phyloP scores from a whole-genome alignment of 352 stramenopile species.

The Phytophthora megakarya region DNA sequence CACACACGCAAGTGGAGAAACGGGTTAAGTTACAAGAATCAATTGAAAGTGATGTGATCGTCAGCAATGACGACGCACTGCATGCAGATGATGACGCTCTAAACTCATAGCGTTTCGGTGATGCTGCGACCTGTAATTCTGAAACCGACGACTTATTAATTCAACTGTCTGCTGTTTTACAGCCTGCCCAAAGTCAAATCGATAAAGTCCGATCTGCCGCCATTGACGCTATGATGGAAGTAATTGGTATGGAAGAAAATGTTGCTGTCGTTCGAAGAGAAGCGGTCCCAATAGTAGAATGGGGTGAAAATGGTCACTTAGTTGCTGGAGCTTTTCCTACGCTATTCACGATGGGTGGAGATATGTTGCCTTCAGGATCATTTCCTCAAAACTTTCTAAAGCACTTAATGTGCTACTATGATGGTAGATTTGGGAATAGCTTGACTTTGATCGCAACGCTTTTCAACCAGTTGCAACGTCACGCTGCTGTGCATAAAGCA shows the following conservation, averaged over 20 bases:
- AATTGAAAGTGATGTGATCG: conserved; percentile 1
- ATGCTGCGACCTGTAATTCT: background rate
- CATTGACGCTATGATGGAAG: background rate
- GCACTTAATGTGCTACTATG: background rate
- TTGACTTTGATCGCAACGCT: background rate
- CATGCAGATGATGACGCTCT: background rate
- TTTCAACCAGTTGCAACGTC: background rate
- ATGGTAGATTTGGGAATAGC: background rate
- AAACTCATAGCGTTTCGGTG: background rate
- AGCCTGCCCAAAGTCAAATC: background rate
- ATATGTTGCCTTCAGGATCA: background rate
- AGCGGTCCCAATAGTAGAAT: background rate
- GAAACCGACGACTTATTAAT: background rate
- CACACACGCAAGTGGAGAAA: background rate
- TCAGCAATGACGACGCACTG: background rate
- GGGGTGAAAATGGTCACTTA: background rate
- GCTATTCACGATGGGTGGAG: background rate
- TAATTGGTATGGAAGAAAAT: background rate
- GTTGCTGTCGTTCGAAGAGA: conserved; percentile 1
- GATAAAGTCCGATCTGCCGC: background rate
- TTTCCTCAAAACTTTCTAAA: background rate
- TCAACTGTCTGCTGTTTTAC: background rate
- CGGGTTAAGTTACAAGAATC: background rate
- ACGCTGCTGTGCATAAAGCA: background rate
- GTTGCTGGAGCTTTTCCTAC: background rate